Base-by-base conservation (phyloP, 306 rosid genomes). In the Casuarina cunninghamiana region DNA sequence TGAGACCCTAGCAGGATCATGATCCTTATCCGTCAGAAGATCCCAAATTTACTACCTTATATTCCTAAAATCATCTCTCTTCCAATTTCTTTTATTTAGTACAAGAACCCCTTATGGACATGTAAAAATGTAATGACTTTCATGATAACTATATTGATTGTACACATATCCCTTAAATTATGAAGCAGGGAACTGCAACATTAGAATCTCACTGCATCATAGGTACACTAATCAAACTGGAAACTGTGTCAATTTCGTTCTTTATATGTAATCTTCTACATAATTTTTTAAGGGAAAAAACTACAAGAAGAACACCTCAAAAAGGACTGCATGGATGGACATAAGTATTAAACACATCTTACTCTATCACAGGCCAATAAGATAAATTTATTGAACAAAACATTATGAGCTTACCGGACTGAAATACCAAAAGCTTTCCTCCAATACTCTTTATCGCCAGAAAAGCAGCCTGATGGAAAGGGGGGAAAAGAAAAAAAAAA, bases 361-460 rank as follows among this genome's bases (percentile, higher is more conserved):
- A 74, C 68, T 38, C 37, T 49, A 17, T 75, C 32, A 10, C 39
- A 5, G 58, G 32, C n/a, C 12, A 46, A 71, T 3, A 71, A 32
- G 26, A 60, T 65, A 76, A 41, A 13, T 39, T 12, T 43, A 50
- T 75, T 67, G 66, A 63, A 45, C 65, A 75, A 43, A 58, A 73
- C 65, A 51, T 41, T 62, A 69, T 77, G 75, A 86, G 67, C 96
- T 83, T 87, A 88, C 99, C 99, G 87, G 99, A 95, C 85, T 93
- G 99, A 87, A 95, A 95, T 69, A 88, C 96, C 97, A 95, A 44
- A 62, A 95, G 86, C 77, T 95, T 95, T 72, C 97, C 99, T 86
- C 99, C 97, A 6, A 88, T 90, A 75, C 88, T 85, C 90, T 93
- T 95, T 92, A 91, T 95, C 69, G 99, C 97, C 84, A 95, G 85